A percentile compares a stretch with the other conserved stretches of the same genome.
Conservation (phyloP, 2,329 filamentous ascomycete genomes). For the Penicillium sp. region DNA sequence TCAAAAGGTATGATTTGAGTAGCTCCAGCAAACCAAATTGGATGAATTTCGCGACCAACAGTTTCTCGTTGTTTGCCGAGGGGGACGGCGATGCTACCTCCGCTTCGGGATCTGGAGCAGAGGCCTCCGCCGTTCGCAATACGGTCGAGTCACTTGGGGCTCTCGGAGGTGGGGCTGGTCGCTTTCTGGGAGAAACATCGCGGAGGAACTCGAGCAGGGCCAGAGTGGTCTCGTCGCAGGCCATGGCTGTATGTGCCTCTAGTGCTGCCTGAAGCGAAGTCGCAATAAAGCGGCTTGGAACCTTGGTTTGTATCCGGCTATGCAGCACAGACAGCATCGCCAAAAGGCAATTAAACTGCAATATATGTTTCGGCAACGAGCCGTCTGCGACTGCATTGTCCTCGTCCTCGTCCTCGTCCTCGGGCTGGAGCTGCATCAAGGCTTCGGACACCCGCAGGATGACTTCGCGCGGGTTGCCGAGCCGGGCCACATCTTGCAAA, state of each 20-base stretch:
- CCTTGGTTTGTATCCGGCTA: constrained; percentile 58
- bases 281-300: constrained; percentile 59
- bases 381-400: constrained; percentile 28
- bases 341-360: constrained; percentile 23
- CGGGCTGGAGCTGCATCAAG: constrained; percentile 52
- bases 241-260: constrained; percentile 54
- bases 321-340: constrained; percentile 56
- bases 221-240: constrained; percentile 53
- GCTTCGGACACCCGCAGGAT: constrained; percentile 60
- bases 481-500: constrained; percentile 55
- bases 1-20: constrained; percentile 56
- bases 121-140: constrained; percentile 28
- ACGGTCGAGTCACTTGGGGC: constrained; percentile 48
- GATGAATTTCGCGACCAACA: constrained; percentile 51
- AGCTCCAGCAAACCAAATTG: constrained; percentile 60
- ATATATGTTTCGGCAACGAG: constrained; percentile 9
- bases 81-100: constrained; percentile 40
- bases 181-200: constrained; percentile 52
- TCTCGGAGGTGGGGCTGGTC: constrained; percentile 57
- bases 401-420: constrained; percentile 31
- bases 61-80: constrained; percentile 43
- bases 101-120: constrained; percentile 56
- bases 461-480: constrained; percentile 61
- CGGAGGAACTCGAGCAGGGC: constrained; percentile 56
- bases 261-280: constrained; percentile 59